Evolutionary conservation across 192 early-diverging fungal species (phyloP), one percentile per base, ranked within the genome.

Genomic region (Phlyctochytrium arcticum): DNA sequence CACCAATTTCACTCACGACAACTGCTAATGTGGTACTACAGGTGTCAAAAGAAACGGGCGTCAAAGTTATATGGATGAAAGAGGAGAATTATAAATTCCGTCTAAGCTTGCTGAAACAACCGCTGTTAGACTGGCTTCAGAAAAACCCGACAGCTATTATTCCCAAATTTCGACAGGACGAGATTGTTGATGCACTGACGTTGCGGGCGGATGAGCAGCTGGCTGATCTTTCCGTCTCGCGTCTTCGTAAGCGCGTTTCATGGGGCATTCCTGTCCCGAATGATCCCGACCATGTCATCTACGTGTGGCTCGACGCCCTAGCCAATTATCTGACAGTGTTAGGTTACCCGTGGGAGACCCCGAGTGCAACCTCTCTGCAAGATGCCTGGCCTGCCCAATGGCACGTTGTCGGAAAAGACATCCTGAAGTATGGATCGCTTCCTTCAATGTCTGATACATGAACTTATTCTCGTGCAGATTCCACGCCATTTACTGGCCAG

Each of bases 401-500:
- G 15, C 96, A 98, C 46, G 77, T 98, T 1, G 85, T 98, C 2
- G 96, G 96, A 42, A 95, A 98, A 65, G 96, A 98, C 60, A 98
- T 98, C 78, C 53, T 95, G 26, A 89, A 89, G 74, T 83, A 67
- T 19, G 47, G 30, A 3, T 7, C 32, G 48, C 36, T 10, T 6
- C 23, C 15, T 47, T 29, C 6, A 12, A 42, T 10, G 24, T 46
- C 15, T 3, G 4, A 9, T 15, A 23, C 2, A 23, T 27, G 15
- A 24, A 19, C n/a, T 31, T 7, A n/a, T 35, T 62, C 19, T 12
- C 8, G 23, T 30, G 34, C 34, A 85, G 89, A 57, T 98, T 98
- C 74, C 96, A 98, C 68, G 92, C 92, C 1, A 88, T 98, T 15
- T 98, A 91, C 71, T 98, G 96, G 96, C 96, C 96, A 10, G 93